phyloP scores from a whole-genome alignment of 768 basidiomycete species.

The Amanita pseudoporphyria region DNA sequence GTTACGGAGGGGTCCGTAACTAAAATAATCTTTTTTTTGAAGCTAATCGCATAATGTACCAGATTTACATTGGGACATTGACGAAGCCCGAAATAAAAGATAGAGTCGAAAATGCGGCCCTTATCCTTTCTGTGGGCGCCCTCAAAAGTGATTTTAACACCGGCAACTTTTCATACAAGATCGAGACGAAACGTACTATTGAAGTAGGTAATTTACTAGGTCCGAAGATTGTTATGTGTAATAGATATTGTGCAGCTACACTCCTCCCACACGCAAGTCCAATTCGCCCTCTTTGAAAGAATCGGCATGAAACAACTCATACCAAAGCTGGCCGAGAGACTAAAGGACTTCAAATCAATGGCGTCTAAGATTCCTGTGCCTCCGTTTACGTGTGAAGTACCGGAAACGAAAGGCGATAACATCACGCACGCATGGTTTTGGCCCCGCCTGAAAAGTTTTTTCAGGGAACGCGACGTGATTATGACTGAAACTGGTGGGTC shows the following conservation, averaged over 20 bases:
- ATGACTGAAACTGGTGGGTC: constrained; percentile 73
- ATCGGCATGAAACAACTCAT: constrained; percentile 75
- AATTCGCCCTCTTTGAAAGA: constrained; percentile 50
- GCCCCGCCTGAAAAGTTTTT: constrained; percentile 70
- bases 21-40: background rate
- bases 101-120: constrained; percentile 63
- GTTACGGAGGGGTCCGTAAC: constrained; percentile 69
- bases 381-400: constrained; percentile 31
- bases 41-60: constrained; percentile 4
- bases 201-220: constrained; percentile 34
- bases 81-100: constrained; percentile 58
- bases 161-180: constrained; percentile 75
- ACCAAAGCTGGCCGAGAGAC: constrained; percentile 53
- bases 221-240: background rate
- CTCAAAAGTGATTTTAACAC: constrained; percentile 81
- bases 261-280: constrained; percentile 59
- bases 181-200: constrained; percentile 46
- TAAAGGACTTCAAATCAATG: constrained; percentile 29
- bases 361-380: constrained; percentile 40
- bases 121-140: constrained; percentile 66
- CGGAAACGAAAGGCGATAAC: constrained; percentile 28
- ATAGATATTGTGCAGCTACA: constrained; percentile 43
- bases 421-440: constrained; percentile 82
- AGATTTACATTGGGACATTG: constrained; percentile 74
- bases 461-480: constrained; percentile 64